Evolutionary conservation across 495 filamentous ascomycete species (phyloP).

Genomic region (Xylaria grammica): DNA sequence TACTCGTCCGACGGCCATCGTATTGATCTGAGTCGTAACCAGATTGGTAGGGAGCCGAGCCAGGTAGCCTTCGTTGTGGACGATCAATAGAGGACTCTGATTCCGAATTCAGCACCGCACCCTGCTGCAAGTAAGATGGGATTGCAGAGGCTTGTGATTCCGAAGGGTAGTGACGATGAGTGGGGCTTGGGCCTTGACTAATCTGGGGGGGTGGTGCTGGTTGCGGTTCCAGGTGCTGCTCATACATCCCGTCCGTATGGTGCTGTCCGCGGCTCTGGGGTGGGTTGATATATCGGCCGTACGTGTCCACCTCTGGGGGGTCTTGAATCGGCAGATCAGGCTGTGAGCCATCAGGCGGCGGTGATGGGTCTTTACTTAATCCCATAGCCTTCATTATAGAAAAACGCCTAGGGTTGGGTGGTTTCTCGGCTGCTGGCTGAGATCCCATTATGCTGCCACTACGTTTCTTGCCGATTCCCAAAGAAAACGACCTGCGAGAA

Average conservation of each 20-base stretch:
- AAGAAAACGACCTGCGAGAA: conserved; percentile 74
- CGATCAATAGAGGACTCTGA: conserved; percentile 56
- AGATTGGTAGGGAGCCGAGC: conserved; percentile 41
- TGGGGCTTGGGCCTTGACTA: conserved; percentile 33
- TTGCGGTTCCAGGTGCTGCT: conserved; percentile 42
- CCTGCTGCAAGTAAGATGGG: conserved; percentile 48
- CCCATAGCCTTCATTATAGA: conserved; percentile 73
- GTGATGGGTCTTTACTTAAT: conserved; percentile 52
- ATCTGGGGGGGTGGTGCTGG: conserved; percentile 24
- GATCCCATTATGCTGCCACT: conserved; percentile 61
- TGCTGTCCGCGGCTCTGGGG: conserved; percentile 37
- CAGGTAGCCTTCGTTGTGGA: conserved; percentile 34
- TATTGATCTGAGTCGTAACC: conserved; percentile 45
- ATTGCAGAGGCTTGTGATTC: conserved; percentile 37
- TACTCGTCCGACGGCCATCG: conserved; percentile 31
- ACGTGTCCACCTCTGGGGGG: conserved; percentile 46
- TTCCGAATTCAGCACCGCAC: conserved; percentile 50
- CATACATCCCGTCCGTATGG: conserved; percentile 49
- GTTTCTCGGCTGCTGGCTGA: conserved; percentile 59
- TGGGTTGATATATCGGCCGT: conserved; percentile 45
- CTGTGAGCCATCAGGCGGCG: conserved; percentile 46
- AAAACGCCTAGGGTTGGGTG: conserved; percentile 62
- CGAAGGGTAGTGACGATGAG: conserved; percentile 33
- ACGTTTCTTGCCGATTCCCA: conserved; percentile 74
- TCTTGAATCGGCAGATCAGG: conserved; percentile 55